phyloP scores from a whole-genome alignment of 768 basidiomycete species.

The Tricholoma bakamatsutake region DNA sequence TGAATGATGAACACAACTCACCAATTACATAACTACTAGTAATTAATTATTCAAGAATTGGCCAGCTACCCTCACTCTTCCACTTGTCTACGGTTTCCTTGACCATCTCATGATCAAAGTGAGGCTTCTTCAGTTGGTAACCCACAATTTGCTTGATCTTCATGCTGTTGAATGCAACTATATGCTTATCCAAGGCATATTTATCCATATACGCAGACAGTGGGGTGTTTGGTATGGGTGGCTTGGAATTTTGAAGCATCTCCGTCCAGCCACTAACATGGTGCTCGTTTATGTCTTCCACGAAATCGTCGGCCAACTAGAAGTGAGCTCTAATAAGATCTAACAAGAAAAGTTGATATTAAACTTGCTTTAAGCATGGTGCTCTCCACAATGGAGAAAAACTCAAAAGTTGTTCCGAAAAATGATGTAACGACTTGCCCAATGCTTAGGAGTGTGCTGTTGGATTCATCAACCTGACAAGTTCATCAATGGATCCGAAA shows the following conservation, averaged over 20 bases:
- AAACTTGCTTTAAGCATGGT: constrained; percentile 56
- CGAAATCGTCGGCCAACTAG: constrained; percentile 63
- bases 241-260: constrained; percentile 68
- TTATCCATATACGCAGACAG: constrained; percentile 77
- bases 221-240: constrained; percentile 66
- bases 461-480: constrained; percentile 60
- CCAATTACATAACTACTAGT: neutral
- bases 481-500: neutral
- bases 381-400: constrained; percentile 66
- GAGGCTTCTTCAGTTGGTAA: constrained; percentile 58
- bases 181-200: constrained; percentile 63
- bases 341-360: neutral
- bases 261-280: constrained; percentile 81
- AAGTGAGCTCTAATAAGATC: neutral
- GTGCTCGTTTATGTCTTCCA: constrained; percentile 82
- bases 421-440: constrained; percentile 61
- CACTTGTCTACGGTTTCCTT: constrained; percentile 74
- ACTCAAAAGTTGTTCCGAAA: constrained; percentile 79
- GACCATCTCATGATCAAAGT: constrained; percentile 55
- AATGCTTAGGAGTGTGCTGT: constrained; percentile 61
- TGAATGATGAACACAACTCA: neutral
- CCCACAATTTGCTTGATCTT: constrained; percentile 74
- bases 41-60: constrained; percentile 26
- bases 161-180: constrained; percentile 58
- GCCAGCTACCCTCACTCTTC: constrained; percentile 66